Base-by-base conservation (phyloP, 805 yeast species). In the Wickerhamiella allomyrinae region DNA sequence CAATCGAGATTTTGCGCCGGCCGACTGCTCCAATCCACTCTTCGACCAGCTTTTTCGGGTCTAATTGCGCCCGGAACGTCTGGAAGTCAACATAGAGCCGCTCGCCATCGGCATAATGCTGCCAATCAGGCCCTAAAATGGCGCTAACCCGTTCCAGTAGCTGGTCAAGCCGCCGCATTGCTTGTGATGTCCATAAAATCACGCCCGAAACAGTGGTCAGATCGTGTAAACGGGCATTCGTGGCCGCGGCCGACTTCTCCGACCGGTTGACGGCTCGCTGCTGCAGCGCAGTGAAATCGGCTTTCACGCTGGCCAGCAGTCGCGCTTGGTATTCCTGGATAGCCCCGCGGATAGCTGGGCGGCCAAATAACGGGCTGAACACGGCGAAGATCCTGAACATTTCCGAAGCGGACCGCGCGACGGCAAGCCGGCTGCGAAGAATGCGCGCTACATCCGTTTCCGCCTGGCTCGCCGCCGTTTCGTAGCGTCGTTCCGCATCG, bases 61-160 rank as follows among this genome's bases (percentile, higher is more conserved):
- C 64, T 9, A 76, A 57, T 38, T 68, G 71, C 20, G 63, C 58
- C n/a, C 64, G 51, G 38, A 81, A 63, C 0, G 62, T 57, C 2
- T 56, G 49, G 20, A 73, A 66, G 45, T 74, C 82, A 1, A 63
- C 56, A 9, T 69, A 62, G 1, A 89, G 70, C 46, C 69, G 72
- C 41, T 68, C 70, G 0, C 95, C 95, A 41, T 77, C 85, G 2
- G 77, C 70, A 44, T 73, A 74, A 8, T 66, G 59, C 17, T 57
- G 60, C 87, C 87, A 79, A 7, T 74, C 74, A 14, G 64, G 53
- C 0, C 86, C 82, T 7, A 79, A 59, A 3, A 78, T 65, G 10
- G 66, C 56, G 35, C 71, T 74, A 7, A 78, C 57, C 23, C 74
- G 63, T 3, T 55, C 49, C 24, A 66, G 51, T n/a, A 76, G 54